These are phyloP conservation scores for Austropuccinia psidii DNA, from an alignment of 1,284 basidiomycete genomes.

Conservation along the genomic window DNA sequence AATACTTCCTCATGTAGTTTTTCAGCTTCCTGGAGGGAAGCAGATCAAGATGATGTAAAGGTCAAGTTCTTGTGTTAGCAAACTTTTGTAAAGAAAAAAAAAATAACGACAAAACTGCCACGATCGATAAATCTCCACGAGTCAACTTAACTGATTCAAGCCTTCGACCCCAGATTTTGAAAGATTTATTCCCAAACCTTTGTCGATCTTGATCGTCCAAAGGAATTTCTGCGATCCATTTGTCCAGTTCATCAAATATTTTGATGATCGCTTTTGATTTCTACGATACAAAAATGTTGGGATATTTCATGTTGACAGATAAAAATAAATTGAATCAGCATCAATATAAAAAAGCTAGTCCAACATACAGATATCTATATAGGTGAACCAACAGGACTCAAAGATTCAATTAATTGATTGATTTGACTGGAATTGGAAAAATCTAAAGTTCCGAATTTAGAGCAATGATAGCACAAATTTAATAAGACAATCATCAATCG, in stretches of 20 bases:
- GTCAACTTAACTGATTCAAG: slow-evolving; percentile 52
- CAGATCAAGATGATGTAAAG: neutral
- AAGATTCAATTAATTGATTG: neutral
- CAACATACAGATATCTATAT: neutral
- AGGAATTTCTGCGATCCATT: slow-evolving; percentile 76
- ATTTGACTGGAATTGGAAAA: neutral
- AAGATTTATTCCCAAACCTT: slow-evolving; percentile 88
- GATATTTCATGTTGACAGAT: neutral
- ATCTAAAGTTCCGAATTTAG: neutral
- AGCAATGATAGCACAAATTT: neutral
- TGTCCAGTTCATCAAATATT: slow-evolving; percentile 63
- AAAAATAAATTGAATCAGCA: neutral
- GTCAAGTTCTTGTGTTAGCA: neutral
- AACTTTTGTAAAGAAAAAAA: neutral
- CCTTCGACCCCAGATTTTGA: slow-evolving; percentile 73
- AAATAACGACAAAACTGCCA: slow-evolving; percentile 6
- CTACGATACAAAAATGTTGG: slow-evolving; percentile 47
- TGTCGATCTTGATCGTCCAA: slow-evolving; percentile 71
- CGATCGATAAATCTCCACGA: neutral
- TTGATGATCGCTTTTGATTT: slow-evolving; percentile 53
- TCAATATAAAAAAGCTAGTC: neutral
- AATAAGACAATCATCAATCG: neutral
- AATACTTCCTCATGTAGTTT: slow-evolving; percentile 54
- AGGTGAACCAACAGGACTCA: neutral
- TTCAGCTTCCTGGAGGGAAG: slow-evolving; percentile 55